Percentiles rank a stretch among this genome's conserved stretches.
Conservation (phyloP, 352 stramenopile genomes). For the Globisporangium sylvaticum region DNA sequence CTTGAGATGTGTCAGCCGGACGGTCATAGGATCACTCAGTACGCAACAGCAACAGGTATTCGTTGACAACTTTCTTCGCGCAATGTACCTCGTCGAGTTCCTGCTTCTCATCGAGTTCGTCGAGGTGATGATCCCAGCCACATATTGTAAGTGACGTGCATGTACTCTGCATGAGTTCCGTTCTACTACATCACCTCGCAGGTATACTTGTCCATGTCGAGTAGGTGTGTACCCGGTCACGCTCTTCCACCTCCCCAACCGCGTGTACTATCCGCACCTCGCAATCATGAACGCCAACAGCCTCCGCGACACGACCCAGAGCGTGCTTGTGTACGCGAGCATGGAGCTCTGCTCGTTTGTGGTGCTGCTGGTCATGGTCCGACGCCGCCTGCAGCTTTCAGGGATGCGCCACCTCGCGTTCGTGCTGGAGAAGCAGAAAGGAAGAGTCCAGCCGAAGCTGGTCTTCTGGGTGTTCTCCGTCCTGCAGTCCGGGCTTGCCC, state of each 20-base stretch:
- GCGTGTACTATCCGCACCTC: not conserved
- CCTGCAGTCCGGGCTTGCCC: constrained; percentile 31
- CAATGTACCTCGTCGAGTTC: constrained; percentile 12
- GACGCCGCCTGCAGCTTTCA: constrained; percentile 17
- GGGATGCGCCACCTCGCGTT: constrained; percentile 29
- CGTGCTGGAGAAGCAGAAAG: constrained; percentile 28
- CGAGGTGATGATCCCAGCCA: constrained; percentile 17
- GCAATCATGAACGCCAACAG: not conserved
- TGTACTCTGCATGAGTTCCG: too few relatives aligned
- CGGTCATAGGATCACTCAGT: too few relatives aligned
- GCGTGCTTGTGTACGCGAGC: not conserved
- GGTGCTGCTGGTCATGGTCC: not conserved
- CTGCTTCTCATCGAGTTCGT: constrained; percentile 14
- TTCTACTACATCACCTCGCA: too few relatives aligned
- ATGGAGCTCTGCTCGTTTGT: not conserved
- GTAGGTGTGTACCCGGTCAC: not conserved
- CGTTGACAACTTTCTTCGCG: constrained; percentile 5
- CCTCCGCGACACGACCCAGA: not conserved
- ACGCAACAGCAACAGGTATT: too few relatives aligned
- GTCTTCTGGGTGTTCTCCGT: constrained; percentile 40
- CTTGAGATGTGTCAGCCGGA: too few relatives aligned
- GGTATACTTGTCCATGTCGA: too few relatives aligned
- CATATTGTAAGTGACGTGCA: constrained; percentile 12
- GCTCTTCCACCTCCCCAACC: not conserved
- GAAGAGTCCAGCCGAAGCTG: constrained; percentile 35